A percentile compares a stretch with the other conserved stretches of the same genome.
Conservation (phyloP, 176 grass and related monocot species). For the Oryza rufipogon region DNA sequence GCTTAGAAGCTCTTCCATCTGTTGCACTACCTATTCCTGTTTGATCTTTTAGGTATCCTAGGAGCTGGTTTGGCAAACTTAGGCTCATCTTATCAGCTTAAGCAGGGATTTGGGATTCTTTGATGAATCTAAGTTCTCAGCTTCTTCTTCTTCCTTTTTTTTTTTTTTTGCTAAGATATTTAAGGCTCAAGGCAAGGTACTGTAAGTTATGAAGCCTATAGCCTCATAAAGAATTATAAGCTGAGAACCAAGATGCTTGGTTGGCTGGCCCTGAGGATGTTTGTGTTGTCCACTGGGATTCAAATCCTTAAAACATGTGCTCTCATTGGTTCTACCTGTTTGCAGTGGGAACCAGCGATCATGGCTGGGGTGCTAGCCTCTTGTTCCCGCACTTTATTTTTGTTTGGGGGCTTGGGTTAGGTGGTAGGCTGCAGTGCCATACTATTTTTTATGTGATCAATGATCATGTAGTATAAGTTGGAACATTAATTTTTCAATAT, state of each 20-base stretch:
- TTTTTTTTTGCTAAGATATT: not conserved
- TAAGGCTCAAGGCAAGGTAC: not conserved
- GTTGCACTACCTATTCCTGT: constrained; percentile 5
- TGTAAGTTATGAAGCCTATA: not conserved
- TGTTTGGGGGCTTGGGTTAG: not conserved
- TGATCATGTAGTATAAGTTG: constrained; percentile 3
- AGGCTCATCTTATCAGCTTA: constrained; percentile 19
- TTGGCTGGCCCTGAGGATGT: not conserved
- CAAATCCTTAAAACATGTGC: not conserved
- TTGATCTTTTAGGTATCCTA: constrained; percentile 16
- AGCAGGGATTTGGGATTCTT: not conserved
- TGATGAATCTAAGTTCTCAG: not conserved
- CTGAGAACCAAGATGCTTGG: too few relatives aligned
- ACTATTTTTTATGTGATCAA: not conserved
- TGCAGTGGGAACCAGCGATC: not conserved
- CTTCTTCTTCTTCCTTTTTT: not conserved
- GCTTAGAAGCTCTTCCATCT: constrained; percentile 33
- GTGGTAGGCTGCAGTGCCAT: constrained; percentile 1
- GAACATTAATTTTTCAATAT: not conserved
- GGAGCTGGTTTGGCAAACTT: not conserved
- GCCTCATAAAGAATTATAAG: too few relatives aligned
- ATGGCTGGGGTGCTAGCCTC: not conserved
- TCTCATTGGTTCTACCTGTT: not conserved
- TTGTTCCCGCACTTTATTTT: not conserved
- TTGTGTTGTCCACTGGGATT: not conserved